Percentiles rank a stretch among this genome's conserved stretches.
Conservation (phyloP, 2,329 filamentous ascomycete species). For the Trichophyton benhamiae region DNA sequence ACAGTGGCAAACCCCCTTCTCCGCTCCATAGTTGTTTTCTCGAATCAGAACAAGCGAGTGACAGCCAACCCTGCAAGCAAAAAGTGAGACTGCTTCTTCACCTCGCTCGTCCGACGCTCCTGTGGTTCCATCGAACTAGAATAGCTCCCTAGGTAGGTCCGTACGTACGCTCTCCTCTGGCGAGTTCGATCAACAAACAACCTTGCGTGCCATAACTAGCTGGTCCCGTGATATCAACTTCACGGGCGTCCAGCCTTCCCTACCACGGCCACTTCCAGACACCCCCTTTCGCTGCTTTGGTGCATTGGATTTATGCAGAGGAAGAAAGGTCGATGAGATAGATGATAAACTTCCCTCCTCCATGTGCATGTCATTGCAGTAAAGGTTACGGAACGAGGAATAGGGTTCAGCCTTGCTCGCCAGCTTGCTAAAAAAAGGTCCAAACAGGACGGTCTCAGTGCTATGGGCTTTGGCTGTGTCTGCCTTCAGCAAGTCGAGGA, state of each 20-base stretch:
- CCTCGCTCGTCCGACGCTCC: background rate
- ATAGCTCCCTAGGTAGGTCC: no score
- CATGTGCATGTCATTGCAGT: background rate
- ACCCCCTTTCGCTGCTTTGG: background rate
- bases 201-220: no score
- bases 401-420: constrained; percentile 2
- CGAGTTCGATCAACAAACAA: no score
- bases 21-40: no score
- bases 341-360: background rate
- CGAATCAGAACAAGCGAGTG: background rate
- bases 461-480: background rate
- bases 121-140: no score
- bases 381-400: constrained; percentile 3
- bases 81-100: background rate
- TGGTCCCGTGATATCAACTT: no score
- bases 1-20: no score
- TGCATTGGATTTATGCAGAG: background rate
- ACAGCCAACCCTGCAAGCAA: background rate
- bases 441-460: background rate
- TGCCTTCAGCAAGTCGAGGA: no score
- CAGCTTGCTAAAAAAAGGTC: background rate
- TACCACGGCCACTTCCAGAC: no score
- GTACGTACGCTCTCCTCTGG: no score
- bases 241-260: no score
- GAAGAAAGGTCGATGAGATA: background rate